Evolutionary conservation across 257 asterid species (phyloP).

Genomic region (Dorcoceras hygrometricum): DNA sequence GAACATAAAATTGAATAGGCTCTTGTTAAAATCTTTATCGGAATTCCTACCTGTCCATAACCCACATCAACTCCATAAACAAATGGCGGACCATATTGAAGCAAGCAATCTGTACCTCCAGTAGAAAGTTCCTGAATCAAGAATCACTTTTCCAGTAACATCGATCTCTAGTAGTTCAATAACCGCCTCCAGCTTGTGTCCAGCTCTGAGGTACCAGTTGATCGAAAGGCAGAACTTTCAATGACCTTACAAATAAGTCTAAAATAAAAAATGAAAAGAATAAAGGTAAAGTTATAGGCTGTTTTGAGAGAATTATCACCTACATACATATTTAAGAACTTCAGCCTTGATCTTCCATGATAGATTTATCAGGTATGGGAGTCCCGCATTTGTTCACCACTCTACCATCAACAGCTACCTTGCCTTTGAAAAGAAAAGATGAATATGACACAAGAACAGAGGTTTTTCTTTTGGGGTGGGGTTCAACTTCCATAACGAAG

Average conservation of each 20-base stretch:
- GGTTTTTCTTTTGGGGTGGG: neutral
- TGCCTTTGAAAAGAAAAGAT: slow-evolving; percentile 50
- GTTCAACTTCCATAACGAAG: neutral
- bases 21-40: neutral
- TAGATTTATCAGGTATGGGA: slow-evolving; percentile 72
- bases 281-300: neutral
- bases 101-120: slow-evolving; percentile 99
- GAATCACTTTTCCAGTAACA: slow-evolving; percentile 83
- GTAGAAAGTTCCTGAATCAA: slow-evolving; percentile 99
- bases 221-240: slow-evolving; percentile 12
- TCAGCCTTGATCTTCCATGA: slow-evolving; percentile 92
- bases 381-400: slow-evolving; percentile 88
- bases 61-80: slow-evolving; percentile 99
- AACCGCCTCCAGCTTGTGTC: slow-evolving; percentile 93
- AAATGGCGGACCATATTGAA: slow-evolving; percentile 88
- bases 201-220: slow-evolving; percentile 58
- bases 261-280: slow-evolving; percentile 8
- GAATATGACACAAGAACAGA: slow-evolving; percentile 14
- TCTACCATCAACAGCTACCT: slow-evolving; percentile 91
- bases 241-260: slow-evolving; percentile 3
- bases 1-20: neutral
- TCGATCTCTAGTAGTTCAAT: slow-evolving; percentile 79
- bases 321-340: slow-evolving; percentile 97
- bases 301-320: slow-evolving; percentile 65
- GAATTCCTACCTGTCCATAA: slow-evolving; percentile 76